These are phyloP conservation scores for Cryptosporidium felis DNA, from an alignment of 169 alveolate genomes.

Conservation along the genomic window DNA sequence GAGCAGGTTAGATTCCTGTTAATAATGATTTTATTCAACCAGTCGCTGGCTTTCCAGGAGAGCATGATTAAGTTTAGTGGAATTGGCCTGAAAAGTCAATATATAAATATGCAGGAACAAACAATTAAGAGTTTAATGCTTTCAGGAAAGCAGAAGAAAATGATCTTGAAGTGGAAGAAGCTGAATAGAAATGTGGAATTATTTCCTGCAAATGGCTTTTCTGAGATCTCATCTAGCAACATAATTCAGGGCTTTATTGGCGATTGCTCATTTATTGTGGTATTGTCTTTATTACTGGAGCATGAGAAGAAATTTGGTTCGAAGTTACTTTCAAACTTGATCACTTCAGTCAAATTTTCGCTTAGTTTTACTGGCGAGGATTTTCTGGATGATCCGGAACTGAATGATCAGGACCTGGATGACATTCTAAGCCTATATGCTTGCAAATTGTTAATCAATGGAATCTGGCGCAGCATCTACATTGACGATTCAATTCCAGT, in stretches of 20 bases:
- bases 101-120: slow-evolving; percentile 1
- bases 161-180: slow-evolving; percentile 72
- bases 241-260: slow-evolving; percentile 92
- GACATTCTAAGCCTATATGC: slow-evolving; percentile 80
- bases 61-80: background rate
- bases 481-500: slow-evolving; percentile 92
- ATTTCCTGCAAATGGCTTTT: slow-evolving; percentile 33
- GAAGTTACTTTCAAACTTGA: slow-evolving; percentile 82
- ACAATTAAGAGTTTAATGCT: slow-evolving; percentile 28
- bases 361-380: no score
- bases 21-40: slow-evolving; percentile 4
- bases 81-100: slow-evolving; percentile 1
- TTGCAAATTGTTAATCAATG: slow-evolving; percentile 87
- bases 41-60: background rate
- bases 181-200: slow-evolving; percentile 68
- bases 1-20: slow-evolving; percentile 5
- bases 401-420: slow-evolving; percentile 73
- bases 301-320: slow-evolving; percentile 81
- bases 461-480: slow-evolving; percentile 86
- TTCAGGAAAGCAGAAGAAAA: slow-evolving; percentile 73
- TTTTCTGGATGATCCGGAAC: no score
- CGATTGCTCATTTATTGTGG: slow-evolving; percentile 90
- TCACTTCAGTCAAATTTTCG: slow-evolving; percentile 74
- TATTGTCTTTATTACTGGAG: slow-evolving; percentile 89
- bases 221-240: slow-evolving; percentile 63